Conservation (phyloP, 306 rosid genomes). For the Glycine latifolia region DNA sequence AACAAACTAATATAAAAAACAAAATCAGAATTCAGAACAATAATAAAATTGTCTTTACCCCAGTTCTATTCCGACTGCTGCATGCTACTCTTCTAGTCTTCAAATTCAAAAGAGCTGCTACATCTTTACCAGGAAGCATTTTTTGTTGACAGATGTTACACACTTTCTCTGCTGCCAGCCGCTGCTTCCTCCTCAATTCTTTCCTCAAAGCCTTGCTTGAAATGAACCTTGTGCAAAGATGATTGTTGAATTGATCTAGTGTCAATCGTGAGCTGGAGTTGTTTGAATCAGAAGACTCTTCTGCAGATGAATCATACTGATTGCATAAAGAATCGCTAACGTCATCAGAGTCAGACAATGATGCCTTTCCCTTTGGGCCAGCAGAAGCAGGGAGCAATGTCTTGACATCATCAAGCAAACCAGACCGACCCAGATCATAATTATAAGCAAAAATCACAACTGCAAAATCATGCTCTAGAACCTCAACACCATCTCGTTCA, state of each 20-base stretch:
- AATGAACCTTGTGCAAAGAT: slow-evolving; percentile 58
- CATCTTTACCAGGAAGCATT: slow-evolving; percentile 96
- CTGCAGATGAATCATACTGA: slow-evolving; percentile 71
- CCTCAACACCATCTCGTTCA: slow-evolving; percentile 42
- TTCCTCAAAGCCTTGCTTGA: slow-evolving; percentile 74
- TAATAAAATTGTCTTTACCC: slow-evolving; percentile 63
- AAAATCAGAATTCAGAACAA: slow-evolving; percentile 7
- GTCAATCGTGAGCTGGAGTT: slow-evolving; percentile 52
- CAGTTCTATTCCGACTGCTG: slow-evolving; percentile 80
- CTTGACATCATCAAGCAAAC: slow-evolving; percentile 64
- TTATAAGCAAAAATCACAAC: slow-evolving; percentile 70
- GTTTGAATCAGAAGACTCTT: slow-evolving; percentile 67
- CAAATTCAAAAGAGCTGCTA: slow-evolving; percentile 78
- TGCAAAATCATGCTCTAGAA: slow-evolving; percentile 70
- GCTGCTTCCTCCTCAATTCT: slow-evolving; percentile 78
- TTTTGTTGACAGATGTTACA: slow-evolving; percentile 91
- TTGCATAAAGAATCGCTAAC: slow-evolving; percentile 55
- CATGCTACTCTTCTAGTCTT: slow-evolving; percentile 83
- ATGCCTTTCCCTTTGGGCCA: slow-evolving; percentile 63
- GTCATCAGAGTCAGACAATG: slow-evolving; percentile 69
- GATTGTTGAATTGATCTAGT: slow-evolving; percentile 60
- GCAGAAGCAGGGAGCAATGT: slow-evolving; percentile 57
- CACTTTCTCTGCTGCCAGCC: slow-evolving; percentile 78
- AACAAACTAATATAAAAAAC: slow-evolving; percentile 1
- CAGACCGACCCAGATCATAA: slow-evolving; percentile 72